Conservation (phyloP, 345 rosid species). For the Linum tenue region DNA sequence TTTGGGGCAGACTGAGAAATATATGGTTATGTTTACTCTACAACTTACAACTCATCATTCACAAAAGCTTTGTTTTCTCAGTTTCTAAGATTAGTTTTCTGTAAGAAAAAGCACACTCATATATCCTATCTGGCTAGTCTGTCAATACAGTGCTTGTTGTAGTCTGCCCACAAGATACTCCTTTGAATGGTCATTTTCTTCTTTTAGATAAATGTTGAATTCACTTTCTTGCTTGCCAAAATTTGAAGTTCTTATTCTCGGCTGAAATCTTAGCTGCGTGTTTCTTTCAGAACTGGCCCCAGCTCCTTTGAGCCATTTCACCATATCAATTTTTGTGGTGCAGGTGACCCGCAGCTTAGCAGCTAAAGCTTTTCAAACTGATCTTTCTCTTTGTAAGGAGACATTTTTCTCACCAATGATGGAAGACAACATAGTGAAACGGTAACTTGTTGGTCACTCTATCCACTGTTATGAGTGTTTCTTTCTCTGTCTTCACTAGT, state of each 20-base stretch:
- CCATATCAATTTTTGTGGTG: slow-evolving; percentile 4
- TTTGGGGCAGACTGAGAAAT: background rate
- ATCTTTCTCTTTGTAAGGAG: slow-evolving; percentile 72
- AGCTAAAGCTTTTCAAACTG: slow-evolving; percentile 76
- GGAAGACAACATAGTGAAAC: slow-evolving; percentile 64
- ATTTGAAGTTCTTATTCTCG: background rate
- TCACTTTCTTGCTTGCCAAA: background rate
- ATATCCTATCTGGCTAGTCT: background rate
- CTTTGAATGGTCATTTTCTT: background rate
- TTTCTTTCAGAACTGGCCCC: background rate
- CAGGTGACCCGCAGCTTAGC: slow-evolving; percentile 89
- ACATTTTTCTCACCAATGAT: slow-evolving; percentile 70
- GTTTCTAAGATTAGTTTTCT: slow-evolving; percentile 25
- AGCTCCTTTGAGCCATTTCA: background rate
- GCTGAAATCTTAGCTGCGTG: background rate
- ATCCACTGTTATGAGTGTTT: background rate
- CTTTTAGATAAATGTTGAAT: background rate
- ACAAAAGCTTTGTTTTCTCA: background rate
- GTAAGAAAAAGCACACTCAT: background rate
- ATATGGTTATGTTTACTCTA: background rate
- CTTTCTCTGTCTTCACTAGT: background rate
- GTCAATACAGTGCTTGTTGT: too few species aligned
- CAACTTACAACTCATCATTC: background rate
- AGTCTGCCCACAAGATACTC: slow-evolving; percentile 37
- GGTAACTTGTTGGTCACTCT: slow-evolving; percentile 32